Evolutionary conservation across 2,329 filamentous ascomycete genomes (phyloP).

Genomic region (Ophiocordyceps unilateralis): DNA sequence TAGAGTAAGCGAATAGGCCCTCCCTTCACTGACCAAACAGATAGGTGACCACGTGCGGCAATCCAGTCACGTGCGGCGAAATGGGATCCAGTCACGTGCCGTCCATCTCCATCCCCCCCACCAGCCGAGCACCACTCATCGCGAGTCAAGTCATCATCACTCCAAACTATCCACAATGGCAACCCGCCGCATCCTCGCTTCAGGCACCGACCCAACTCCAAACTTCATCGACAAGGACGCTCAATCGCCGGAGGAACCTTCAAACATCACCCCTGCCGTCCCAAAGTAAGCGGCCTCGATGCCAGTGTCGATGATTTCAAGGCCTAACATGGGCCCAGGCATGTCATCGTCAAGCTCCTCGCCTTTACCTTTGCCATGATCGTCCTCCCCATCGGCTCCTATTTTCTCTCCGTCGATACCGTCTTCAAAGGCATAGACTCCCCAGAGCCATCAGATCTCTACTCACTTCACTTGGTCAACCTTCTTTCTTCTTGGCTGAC

Average conservation of each 20-base stretch:
- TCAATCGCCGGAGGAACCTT: not conserved
- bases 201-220: not conserved
- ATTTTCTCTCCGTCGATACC: slow-evolving; percentile 63
- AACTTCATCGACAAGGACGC: not conserved
- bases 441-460: too few relatives aligned
- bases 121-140: too few relatives aligned
- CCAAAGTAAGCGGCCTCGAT: not conserved
- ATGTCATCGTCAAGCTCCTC: slow-evolving; percentile 80
- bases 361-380: slow-evolving; percentile 89
- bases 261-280: not conserved
- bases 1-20: too few relatives aligned
- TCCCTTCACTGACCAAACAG: too few relatives aligned
- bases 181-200: not conserved
- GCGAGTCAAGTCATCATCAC: not conserved
- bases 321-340: slow-evolving; percentile 28
- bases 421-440: slow-evolving; percentile 52
- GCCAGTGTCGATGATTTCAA: too few relatives aligned
- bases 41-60: too few relatives aligned
- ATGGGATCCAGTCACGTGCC: too few relatives aligned
- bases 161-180: not conserved
- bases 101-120: not conserved
- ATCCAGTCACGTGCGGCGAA: too few relatives aligned
- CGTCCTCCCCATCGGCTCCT: slow-evolving; percentile 68
- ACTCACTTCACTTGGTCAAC: too few relatives aligned
- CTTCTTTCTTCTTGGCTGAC: slow-evolving; percentile 6